Percentiles rank a stretch among this genome's conserved stretches.
Conservation (phyloP, 164 flowering plant species). For the Liquidambar formosana region DNA sequence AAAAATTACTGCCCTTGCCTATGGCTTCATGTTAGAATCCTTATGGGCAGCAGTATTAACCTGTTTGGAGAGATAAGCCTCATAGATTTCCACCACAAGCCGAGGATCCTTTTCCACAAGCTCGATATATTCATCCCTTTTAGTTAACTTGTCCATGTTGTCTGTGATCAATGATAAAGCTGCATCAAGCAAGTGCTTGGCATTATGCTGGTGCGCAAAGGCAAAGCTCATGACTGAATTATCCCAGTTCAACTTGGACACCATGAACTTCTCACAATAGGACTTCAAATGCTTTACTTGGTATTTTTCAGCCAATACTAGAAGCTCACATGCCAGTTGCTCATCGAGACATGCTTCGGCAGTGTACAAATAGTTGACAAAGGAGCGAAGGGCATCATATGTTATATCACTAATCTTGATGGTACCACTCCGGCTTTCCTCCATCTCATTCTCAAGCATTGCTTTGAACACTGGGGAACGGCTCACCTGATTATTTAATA, state of each 20-base stretch:
- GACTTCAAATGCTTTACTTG: slow-evolving; percentile 82
- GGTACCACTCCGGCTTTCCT: slow-evolving; percentile 78
- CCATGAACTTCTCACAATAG: slow-evolving; percentile 71
- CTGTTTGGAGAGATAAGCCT: slow-evolving; percentile 76
- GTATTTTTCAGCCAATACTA: slow-evolving; percentile 82
- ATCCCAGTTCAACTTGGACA: slow-evolving; percentile 70
- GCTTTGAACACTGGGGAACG: slow-evolving; percentile 91
- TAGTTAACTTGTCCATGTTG: slow-evolving; percentile 74
- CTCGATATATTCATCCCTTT: slow-evolving; percentile 66
- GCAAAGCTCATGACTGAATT: slow-evolving; percentile 61
- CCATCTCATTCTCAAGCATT: slow-evolving; percentile 91
- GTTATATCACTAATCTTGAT: slow-evolving; percentile 76
- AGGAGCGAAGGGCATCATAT: slow-evolving; percentile 67
- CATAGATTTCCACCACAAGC: slow-evolving; percentile 79
- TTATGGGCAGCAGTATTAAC: slow-evolving; percentile 59
- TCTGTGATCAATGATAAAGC: slow-evolving; percentile 60
- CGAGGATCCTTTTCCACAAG: slow-evolving; percentile 83
- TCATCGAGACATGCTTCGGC: slow-evolving; percentile 83
- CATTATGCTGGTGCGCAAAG: slow-evolving; percentile 86
- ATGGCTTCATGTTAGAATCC: slow-evolving; percentile 18
- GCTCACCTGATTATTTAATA: slow-evolving; percentile 43
- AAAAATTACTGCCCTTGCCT: neutral
- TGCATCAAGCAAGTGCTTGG: slow-evolving; percentile 59
- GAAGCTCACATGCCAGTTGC: slow-evolving; percentile 68
- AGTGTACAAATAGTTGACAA: slow-evolving; percentile 74